Conservation (phyloP, 2,329 filamentous ascomycete genomes). For the Alternaria angustiovoidea region DNA sequence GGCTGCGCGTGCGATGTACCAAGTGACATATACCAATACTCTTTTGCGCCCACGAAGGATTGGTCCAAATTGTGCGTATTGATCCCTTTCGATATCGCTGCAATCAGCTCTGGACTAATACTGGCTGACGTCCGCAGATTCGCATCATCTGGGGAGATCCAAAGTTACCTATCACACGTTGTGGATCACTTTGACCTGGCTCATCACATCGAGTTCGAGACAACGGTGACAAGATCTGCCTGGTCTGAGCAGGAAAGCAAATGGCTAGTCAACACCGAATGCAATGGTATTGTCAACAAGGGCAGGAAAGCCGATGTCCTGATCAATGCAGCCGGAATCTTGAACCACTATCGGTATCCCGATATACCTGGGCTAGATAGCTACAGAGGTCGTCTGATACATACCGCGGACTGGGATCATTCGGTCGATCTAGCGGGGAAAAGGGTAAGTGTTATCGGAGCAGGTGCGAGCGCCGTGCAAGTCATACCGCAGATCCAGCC, state of each 20-base stretch:
- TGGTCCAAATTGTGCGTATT: not conserved
- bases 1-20: not conserved
- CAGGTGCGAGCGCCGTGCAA: conserved; percentile 37
- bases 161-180: not conserved
- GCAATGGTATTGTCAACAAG: not conserved
- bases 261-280: not conserved
- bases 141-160: not conserved
- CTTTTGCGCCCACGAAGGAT: not conserved
- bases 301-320: conserved; percentile 1
- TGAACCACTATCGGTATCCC: conserved; percentile 3
- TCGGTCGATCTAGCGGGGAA: conserved; percentile 29
- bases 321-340: conserved; percentile 3
- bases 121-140: not conserved
- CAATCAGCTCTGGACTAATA: not conserved
- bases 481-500: not conserved
- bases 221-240: not conserved
- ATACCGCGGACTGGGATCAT: conserved; percentile 6
- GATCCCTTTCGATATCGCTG: not conserved
- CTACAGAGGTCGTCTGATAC: not conserved
- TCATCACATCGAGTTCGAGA: not conserved
- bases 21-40: not conserved
- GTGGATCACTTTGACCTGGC: not conserved
- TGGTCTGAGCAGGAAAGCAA: not conserved
- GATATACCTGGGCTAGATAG: not conserved
- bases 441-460: conserved; percentile 43